These are phyloP conservation scores for Monascus ruber DNA, from an alignment of 2,329 filamentous ascomycete species.

Conservation along the genomic window DNA sequence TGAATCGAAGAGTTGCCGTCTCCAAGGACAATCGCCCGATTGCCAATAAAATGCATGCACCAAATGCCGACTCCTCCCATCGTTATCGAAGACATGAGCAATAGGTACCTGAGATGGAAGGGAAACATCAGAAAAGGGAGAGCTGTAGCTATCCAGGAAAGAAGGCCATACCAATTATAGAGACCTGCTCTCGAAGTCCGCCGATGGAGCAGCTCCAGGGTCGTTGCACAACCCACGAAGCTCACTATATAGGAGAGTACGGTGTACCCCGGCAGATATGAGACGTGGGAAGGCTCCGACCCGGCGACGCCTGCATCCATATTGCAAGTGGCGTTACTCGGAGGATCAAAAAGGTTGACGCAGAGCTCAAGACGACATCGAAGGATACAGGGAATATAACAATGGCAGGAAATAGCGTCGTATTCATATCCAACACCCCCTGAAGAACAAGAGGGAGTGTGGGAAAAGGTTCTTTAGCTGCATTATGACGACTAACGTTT, in stretches of 20 bases:
- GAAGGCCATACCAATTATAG: constrained; percentile 52
- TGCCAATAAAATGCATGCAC: constrained; percentile 78
- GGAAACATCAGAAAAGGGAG: constrained; percentile 20
- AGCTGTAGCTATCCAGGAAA: background rate
- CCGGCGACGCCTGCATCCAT: too few relatives aligned
- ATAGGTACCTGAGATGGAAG: constrained; percentile 30
- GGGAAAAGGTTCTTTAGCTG: too few relatives aligned
- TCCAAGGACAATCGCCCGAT: constrained; percentile 62
- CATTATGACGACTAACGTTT: too few relatives aligned
- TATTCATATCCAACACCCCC: too few relatives aligned
- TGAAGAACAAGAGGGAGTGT: too few relatives aligned
- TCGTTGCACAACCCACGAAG: constrained; percentile 64
- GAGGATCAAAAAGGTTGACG: too few relatives aligned
- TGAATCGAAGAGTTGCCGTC: constrained; percentile 52
- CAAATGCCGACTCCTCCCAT: constrained; percentile 67
- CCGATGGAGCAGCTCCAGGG: constrained; percentile 69
- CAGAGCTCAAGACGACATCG: too few relatives aligned
- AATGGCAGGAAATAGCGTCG: too few relatives aligned
- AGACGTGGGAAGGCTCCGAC: constrained; percentile 3
- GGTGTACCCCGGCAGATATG: constrained; percentile 49
- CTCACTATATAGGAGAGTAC: constrained; percentile 59
- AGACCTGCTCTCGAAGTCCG: constrained; percentile 57
- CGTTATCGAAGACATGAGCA: constrained; percentile 53
- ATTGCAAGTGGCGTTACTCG: too few relatives aligned
- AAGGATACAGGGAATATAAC: too few relatives aligned